Evolutionary conservation across 495 filamentous ascomycete genomes (phyloP), one percentile per base, ranked within the genome.

Genomic region (Trypethelium eluteriae): DNA sequence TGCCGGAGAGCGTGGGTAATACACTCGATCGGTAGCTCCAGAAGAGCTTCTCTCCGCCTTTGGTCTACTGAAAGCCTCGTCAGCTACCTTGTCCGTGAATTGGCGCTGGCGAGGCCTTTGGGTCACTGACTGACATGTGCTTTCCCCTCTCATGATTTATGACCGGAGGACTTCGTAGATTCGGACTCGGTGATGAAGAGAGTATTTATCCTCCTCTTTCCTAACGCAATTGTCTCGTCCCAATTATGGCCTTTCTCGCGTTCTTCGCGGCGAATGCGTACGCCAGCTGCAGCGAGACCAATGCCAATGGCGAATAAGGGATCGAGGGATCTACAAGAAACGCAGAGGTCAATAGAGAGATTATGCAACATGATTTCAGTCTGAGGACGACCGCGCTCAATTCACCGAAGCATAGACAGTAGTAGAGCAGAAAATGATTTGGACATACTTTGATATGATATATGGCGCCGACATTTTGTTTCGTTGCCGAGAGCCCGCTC

Each of bases 281-380:
- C 77, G n/a, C 78, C 79, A 10, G 87, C 85, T 2, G 88, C 88
- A 32, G 81, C 79, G 14, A 84, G 62, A 11, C 88, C 94, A 73
- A 97, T 93, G 63, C 84, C 76, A 49, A 96, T 68, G 49, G 92
- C 94, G 74, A 97, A 98, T 69, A 96, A 72, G 25, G 93, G 94
- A 73, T 98, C 94, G 32, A 83, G 85, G 62, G 84, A 71, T 75
- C 91, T 93, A 64, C 16, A 11, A 34, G 2, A 14, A 38, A 61
- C 11, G 39, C 10, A 44, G 62, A 3, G 14, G 36, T 59, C 32
- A 59, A 18, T 18, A 36, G 4, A 35, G 0, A 35, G 6, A 36
- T 36, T 2, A 9, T 14, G 7, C 5, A 36, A 46, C 39, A 36
- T 62, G 49, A 11, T 16, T 66, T 38, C 2, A 53, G 53, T 10